Evolutionary conservation across 1,284 basidiomycete species (phyloP).

Genomic region (Ustilago crameri): DNA sequence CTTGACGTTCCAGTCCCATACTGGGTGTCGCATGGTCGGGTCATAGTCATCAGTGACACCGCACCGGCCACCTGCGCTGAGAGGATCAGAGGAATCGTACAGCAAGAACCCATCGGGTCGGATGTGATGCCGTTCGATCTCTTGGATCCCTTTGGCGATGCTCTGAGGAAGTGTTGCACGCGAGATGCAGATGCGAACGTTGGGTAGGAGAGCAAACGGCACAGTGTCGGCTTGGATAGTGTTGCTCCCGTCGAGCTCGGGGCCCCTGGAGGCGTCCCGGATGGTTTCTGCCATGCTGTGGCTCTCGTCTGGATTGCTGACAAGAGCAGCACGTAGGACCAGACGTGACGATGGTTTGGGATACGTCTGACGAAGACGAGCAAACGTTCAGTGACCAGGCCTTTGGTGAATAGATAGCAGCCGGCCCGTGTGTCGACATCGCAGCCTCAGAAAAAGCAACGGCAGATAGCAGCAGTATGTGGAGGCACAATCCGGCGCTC

Average conservation of each 20-base stretch:
- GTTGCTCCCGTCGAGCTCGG: slow-evolving; percentile 7
- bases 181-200: slow-evolving; percentile 27
- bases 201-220: slow-evolving; percentile 17
- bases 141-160: slow-evolving; percentile 14
- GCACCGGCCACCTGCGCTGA: slow-evolving; percentile 10
- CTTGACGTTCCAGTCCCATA: slow-evolving; percentile 39
- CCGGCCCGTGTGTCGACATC: background rate
- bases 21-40: background rate
- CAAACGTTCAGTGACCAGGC: no score
- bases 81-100: background rate
- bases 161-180: slow-evolving; percentile 8
- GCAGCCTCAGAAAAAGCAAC: background rate
- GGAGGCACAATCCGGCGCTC: background rate
- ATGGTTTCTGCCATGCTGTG: slow-evolving; percentile 15
- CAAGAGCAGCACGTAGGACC: background rate
- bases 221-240: slow-evolving; percentile 13
- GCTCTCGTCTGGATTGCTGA: background rate
- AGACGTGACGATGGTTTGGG: background rate
- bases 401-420: background rate
- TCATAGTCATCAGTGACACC: background rate
- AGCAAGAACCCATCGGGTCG: slow-evolving; percentile 22
- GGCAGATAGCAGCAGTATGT: background rate
- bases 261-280: slow-evolving; percentile 34
- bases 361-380: no score
- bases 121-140: slow-evolving; percentile 31